phyloP scores from a whole-genome alignment of 163 green algal species.

The Coccomyxa subellipsoidea region DNA sequence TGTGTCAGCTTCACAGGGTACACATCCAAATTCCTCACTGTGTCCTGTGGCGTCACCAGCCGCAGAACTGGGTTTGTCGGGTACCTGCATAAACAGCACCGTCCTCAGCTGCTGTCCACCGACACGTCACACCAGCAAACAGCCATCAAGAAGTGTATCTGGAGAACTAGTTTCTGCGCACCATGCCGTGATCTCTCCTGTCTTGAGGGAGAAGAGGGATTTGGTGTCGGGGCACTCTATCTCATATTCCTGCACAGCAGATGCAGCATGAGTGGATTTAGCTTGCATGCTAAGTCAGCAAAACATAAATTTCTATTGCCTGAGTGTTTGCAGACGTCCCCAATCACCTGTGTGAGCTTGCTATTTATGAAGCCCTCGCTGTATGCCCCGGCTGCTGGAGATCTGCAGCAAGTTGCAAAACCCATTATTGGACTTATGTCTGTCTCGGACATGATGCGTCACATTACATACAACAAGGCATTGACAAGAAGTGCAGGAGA shows the following conservation, averaged over 20 bases:
- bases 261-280: background rate
- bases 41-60: conserved; percentile 73
- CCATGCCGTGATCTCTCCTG: conserved; percentile 86
- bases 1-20: conserved; percentile 81
- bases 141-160: no score
- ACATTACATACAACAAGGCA: background rate
- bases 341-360: conserved; percentile 82
- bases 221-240: conserved; percentile 92
- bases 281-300: no score
- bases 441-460: background rate
- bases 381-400: conserved; percentile 91
- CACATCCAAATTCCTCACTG: conserved; percentile 75
- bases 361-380: conserved; percentile 88
- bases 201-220: conserved; percentile 85
- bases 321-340: background rate
- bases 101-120: no score
- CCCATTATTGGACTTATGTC: background rate
- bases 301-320: background rate
- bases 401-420: conserved; percentile 35
- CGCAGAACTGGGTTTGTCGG: conserved; percentile 89
- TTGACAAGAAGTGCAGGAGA: background rate
- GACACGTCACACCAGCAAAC: no score
- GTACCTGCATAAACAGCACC: conserved; percentile 62
- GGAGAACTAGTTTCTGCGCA: no score
- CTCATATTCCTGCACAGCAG: conserved; percentile 67